A percentile compares a stretch with the other conserved stretches of the same genome.
Evolutionary conservation across 129 eudicot species (phyloP).

Genomic region (Flaveria sonorensis): DNA sequence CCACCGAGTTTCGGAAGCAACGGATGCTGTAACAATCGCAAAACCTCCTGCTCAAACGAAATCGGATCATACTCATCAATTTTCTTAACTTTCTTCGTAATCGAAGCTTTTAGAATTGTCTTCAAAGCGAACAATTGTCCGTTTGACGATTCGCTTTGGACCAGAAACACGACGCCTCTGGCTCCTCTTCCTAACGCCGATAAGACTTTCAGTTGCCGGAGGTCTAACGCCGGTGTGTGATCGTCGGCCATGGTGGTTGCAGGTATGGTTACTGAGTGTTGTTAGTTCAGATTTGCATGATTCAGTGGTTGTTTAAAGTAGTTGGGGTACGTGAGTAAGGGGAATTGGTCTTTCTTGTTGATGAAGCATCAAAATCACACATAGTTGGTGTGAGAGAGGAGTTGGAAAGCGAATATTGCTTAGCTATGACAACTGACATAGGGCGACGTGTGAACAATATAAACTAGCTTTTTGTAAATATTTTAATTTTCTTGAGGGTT

Average conservation of each 20-base stretch:
- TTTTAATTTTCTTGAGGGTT: no score
- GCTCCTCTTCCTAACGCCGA: conserved; percentile 84
- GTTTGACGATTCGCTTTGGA: conserved; percentile 20
- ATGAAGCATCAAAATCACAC: no score
- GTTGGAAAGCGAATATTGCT: no score
- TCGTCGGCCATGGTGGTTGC: conserved; percentile 43
- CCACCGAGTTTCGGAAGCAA: conserved; percentile 77
- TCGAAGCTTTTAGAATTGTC: conserved; percentile 39
- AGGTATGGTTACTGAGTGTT: not conserved
- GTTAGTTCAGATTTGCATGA: not conserved
- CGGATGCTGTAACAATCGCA: conserved; percentile 59
- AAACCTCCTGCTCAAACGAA: conserved; percentile 64
- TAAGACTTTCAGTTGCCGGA: conserved; percentile 44
- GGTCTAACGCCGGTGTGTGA: conserved; percentile 36
- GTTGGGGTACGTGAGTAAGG: no score
- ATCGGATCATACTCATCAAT: not conserved
- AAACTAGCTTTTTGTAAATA: no score
- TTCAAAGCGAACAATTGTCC: conserved; percentile 66
- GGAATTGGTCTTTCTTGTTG: no score
- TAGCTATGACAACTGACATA: no score
- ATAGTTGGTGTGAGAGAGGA: no score
- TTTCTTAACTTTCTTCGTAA: not conserved
- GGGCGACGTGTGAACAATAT: no score
- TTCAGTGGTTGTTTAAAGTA: not conserved
- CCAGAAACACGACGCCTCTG: conserved; percentile 85